Evolutionary conservation across 2,329 filamentous ascomycete species (phyloP).

Genomic region (Cladosporium sp.): DNA sequence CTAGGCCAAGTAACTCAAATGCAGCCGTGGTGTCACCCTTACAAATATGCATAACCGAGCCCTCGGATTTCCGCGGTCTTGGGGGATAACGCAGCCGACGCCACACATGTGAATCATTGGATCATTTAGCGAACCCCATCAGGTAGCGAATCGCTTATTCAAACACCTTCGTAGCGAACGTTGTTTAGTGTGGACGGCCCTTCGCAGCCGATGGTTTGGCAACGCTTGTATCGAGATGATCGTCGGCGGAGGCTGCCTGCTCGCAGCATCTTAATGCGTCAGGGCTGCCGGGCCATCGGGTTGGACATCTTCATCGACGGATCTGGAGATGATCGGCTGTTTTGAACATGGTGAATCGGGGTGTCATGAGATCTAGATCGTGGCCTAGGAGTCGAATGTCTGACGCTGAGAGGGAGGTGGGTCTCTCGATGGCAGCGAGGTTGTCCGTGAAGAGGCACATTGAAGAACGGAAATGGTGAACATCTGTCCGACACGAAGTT

Average conservation of each 20-base stretch:
- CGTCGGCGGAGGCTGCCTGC: background rate
- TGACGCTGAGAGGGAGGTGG: background rate
- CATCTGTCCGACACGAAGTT: background rate
- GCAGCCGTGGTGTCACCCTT: background rate
- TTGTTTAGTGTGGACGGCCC: background rate
- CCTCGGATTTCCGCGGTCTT: constrained; percentile 3
- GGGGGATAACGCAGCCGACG: background rate
- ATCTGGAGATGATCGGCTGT: background rate
- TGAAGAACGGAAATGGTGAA: background rate
- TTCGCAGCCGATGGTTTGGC: background rate
- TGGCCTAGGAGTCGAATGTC: background rate
- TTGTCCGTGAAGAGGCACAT: background rate
- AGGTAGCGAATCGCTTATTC: background rate
- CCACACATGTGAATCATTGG: background rate
- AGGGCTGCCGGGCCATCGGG: background rate
- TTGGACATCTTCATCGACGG: background rate
- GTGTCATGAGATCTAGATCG: background rate
- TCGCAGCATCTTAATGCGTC: background rate
- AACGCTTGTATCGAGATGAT: background rate
- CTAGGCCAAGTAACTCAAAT: background rate
- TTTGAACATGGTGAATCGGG: background rate
- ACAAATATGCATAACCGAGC: constrained; percentile 2
- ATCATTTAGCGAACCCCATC: background rate
- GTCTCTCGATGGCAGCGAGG: background rate
- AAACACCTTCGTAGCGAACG: background rate